Percentiles rank a stretch among this genome's conserved stretches.
Conservation (phyloP, 2,329 filamentous ascomycete species). For the Paecilomyces dactylethromorphus region DNA sequence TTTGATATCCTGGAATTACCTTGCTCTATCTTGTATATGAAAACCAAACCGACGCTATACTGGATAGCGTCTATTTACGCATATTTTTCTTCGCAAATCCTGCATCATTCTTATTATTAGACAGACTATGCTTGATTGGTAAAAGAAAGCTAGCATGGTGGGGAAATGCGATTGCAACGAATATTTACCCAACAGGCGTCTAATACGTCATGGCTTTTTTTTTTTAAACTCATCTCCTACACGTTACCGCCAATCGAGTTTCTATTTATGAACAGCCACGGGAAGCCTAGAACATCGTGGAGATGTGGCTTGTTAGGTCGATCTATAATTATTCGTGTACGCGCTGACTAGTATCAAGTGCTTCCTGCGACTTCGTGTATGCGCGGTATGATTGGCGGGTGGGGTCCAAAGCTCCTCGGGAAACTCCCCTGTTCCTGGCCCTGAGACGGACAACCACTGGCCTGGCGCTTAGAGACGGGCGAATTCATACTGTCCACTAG, state of each 20-base stretch:
- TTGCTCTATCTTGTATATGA: conserved; percentile 3
- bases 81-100: not conserved
- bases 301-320: not conserved
- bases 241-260: not conserved
- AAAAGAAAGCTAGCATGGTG: not conserved
- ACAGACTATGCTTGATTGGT: not conserved
- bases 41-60: not conserved
- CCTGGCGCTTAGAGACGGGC: not conserved
- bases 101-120: not conserved
- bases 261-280: not conserved
- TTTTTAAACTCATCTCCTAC: too few relatives aligned
- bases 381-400: not conserved
- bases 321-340: not conserved
- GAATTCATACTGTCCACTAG: not conserved
- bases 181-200: not conserved
- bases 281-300: not conserved
- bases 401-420: too few relatives aligned
- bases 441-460: not conserved
- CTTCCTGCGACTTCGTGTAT: not conserved
- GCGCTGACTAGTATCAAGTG: not conserved
- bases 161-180: not conserved
- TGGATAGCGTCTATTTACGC: not conserved
- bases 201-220: too few relatives aligned
- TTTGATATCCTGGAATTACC: conserved; percentile 3
- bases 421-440: not conserved